These are phyloP conservation scores for Prunella vulgaris DNA, from an alignment of 257 asterid species.

Conservation along the genomic window DNA sequence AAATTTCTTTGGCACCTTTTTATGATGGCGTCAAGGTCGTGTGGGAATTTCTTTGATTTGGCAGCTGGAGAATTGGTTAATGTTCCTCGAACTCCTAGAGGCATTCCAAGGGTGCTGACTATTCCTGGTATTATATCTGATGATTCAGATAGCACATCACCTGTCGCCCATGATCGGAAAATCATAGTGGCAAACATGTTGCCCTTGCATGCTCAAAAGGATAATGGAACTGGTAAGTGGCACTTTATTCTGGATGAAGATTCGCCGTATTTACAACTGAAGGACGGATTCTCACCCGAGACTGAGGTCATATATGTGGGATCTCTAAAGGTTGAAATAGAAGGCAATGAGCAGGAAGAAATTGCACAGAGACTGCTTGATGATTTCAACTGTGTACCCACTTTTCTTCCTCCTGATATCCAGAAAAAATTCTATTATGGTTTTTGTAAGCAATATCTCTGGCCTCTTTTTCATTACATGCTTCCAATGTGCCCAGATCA, in stretches of 20 bases:
- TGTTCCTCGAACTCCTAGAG: constrained; percentile 68
- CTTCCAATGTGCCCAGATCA: constrained; percentile 87
- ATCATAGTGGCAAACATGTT: constrained; percentile 80
- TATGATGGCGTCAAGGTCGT: constrained; percentile 63
- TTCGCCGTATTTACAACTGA: constrained; percentile 65
- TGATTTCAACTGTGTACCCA: constrained; percentile 78
- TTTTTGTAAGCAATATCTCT: constrained; percentile 84
- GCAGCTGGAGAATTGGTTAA: constrained; percentile 52
- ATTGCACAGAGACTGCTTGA: constrained; percentile 69
- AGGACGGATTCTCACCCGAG: constrained; percentile 79
- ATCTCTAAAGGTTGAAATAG: constrained; percentile 76
- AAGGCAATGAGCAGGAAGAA: constrained; percentile 76
- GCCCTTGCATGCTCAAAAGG: constrained; percentile 68
- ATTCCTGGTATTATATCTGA: constrained; percentile 68
- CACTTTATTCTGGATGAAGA: constrained; percentile 67
- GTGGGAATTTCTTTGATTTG: constrained; percentile 61
- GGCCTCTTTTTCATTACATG: constrained; percentile 98
- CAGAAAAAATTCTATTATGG: constrained; percentile 71
- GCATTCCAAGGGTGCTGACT: constrained; percentile 72
- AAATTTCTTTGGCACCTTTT: constrained; percentile 14
- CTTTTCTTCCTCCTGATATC: constrained; percentile 70
- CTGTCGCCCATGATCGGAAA: constrained; percentile 55
- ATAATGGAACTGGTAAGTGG: constrained; percentile 57
- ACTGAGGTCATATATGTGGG: constrained; percentile 76
- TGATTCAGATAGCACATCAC: constrained; percentile 64